phyloP scores from a whole-genome alignment of 2,329 filamentous ascomycete species.

The Stenocarpella maydis region DNA sequence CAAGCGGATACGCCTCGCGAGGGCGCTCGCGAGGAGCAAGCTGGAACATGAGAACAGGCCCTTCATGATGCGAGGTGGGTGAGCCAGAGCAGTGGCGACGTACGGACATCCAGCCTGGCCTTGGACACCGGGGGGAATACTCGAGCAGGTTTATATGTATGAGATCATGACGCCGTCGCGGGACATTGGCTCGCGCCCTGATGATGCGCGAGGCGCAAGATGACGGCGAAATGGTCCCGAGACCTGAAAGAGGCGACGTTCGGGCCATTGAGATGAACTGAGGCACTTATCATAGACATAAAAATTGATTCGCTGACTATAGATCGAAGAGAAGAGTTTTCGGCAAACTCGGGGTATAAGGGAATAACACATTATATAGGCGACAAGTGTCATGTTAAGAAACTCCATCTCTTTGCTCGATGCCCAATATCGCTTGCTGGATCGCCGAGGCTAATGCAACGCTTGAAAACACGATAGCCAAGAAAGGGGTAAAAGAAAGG shows the following conservation, averaged over 20 bases:
- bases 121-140: not conserved
- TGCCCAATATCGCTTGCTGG: not conserved
- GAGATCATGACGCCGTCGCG: conserved; percentile 3
- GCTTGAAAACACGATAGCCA: conserved; percentile 16
- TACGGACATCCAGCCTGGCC: not conserved
- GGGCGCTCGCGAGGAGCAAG: not conserved
- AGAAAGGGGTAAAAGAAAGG: not conserved
- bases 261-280: conserved; percentile 1
- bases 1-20: not conserved
- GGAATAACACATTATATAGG: conserved; percentile 30
- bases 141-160: not conserved
- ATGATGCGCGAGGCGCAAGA: not conserved
- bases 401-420: conserved; percentile 6
- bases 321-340: conserved; percentile 11
- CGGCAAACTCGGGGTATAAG: conserved; percentile 27
- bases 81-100: not conserved
- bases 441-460: conserved; percentile 25
- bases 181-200: not conserved
- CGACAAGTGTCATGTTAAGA: conserved; percentile 17
- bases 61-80: not conserved
- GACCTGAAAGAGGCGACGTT: not conserved
- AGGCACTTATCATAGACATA: not conserved
- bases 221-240: conserved; percentile 8
- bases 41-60: not conserved
- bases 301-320: conserved; percentile 25